A percentile compares a stretch with the other conserved stretches of the same genome.
Evolutionary conservation across 805 yeast genomes (phyloP).

Genomic region (Kuraishia borneana): DNA sequence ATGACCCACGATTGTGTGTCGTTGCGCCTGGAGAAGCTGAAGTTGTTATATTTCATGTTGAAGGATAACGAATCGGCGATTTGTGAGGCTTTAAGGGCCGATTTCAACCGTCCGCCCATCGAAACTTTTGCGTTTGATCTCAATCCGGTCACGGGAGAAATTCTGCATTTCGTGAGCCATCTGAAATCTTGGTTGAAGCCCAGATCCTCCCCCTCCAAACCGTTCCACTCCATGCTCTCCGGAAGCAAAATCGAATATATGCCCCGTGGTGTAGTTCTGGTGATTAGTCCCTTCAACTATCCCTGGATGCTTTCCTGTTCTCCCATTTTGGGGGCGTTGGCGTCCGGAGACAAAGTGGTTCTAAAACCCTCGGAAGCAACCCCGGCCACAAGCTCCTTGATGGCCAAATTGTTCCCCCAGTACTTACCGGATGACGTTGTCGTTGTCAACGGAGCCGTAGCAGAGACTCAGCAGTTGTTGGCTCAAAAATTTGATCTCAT

Average conservation of each 20-base stretch:
- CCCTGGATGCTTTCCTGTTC: conserved; percentile 55
- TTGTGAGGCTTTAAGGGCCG: conserved; percentile 46
- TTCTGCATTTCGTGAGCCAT: conserved; percentile 45
- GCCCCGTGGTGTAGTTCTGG: conserved; percentile 56
- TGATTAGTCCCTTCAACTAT: conserved; percentile 75
- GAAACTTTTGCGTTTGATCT: conserved; percentile 60
- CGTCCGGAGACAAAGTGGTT: conserved; percentile 76
- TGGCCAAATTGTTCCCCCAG: conserved; percentile 42
- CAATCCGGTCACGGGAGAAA: conserved; percentile 37
- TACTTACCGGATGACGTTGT: conserved; percentile 45
- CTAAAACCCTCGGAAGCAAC: conserved; percentile 68
- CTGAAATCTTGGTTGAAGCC: conserved; percentile 55
- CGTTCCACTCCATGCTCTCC: conserved; percentile 19
- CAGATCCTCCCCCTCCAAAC: conserved; percentile 23
- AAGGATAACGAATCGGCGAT: conserved; percentile 46
- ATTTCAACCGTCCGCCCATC: conserved; percentile 51
- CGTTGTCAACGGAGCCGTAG: conserved; percentile 64
- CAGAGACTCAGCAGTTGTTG: conserved; percentile 47
- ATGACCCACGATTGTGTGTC: conserved; percentile 36
- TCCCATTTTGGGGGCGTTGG: conserved; percentile 71
- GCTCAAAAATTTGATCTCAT: conserved; percentile 65
- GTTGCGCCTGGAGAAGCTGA: conserved; percentile 49
- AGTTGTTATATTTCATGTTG: conserved; percentile 55
- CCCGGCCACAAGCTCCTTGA: conserved; percentile 45
- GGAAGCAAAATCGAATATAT: conserved; percentile 21